Conservation (phyloP, 129 eudicot species). For the Artemisia argyi region DNA sequence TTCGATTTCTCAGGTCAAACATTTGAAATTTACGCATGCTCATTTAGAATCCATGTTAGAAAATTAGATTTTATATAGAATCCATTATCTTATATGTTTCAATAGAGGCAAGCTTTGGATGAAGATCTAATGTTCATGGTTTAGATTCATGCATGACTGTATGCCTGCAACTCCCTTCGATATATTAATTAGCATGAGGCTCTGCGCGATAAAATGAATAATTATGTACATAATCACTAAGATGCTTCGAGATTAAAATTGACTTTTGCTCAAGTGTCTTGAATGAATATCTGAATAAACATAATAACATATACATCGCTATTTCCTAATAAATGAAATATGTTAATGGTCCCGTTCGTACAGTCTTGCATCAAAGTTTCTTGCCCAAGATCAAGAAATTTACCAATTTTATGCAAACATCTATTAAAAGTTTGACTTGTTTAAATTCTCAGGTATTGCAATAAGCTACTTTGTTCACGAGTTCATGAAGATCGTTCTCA, state of each 20-base stretch:
- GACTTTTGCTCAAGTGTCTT: background rate
- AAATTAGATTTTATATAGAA: too few species aligned
- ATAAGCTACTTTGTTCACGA: slow-evolving; percentile 83
- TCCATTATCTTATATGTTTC: too few species aligned
- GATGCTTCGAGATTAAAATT: background rate
- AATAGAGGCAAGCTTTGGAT: background rate
- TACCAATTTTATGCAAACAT: background rate
- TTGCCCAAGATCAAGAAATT: background rate
- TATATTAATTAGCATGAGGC: background rate
- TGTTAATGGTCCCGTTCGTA: background rate
- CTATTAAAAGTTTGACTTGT: slow-evolving; percentile 12
- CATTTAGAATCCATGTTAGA: too few species aligned
- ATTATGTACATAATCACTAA: too few species aligned
- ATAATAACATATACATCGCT: background rate
- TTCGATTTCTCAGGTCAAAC: too few species aligned
- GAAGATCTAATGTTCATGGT: background rate
- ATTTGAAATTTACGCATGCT: too few species aligned
- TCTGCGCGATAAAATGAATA: background rate
- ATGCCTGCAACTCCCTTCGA: background rate
- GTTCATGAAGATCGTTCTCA: slow-evolving; percentile 76
- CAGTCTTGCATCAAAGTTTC: background rate
- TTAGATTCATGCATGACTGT: background rate
- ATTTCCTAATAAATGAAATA: background rate
- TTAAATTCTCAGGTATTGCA: slow-evolving; percentile 54
- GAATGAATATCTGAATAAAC: background rate